Evolutionary conservation across 768 basidiomycete species (phyloP), one percentile per base, ranked within the genome.

Genomic region (Mycena kentingensis): DNA sequence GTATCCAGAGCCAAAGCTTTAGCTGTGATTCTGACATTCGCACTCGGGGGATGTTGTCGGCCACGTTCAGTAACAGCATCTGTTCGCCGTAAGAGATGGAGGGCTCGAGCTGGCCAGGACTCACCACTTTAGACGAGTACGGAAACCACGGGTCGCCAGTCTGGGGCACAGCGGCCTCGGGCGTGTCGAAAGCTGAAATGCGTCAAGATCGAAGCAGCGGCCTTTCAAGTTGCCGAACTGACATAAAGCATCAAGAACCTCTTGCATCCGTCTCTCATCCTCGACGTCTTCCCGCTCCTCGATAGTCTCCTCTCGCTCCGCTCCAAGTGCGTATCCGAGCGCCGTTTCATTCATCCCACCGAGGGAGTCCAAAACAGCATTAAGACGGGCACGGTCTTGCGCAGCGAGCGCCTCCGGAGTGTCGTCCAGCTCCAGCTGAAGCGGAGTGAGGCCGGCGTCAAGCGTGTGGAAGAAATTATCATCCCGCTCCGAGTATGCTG

Each of bases 291-390:
- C 7, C 18, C 11, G 11, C 10, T 11, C 36, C 36, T 37, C 26
- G 8, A 6, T 42, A 77, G 77, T 77, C 52, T 37, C 36, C 6
- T 19, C 36, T 10, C 36, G 36, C 11, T 10, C 8, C 7, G 36
- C 36, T 11, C 36, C 36, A 10, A 37, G 36, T 18, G 11, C 36
- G 11, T 19, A 19, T 10, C 36, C 18, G 12, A n/a, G n/a, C n/a
- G n/a, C n/a, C 36, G 36, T 18, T 18, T 37, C 36, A 18, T 37
- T 37, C 36, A 10, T 11, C 8, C 11, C 18, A 18, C 18, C 36
- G 18, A 19, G 7, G 12, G 36, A 10, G 36, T 37, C 36, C 11
- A 37, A 16, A 16, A 8, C 31, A 8, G 31, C 31, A 8, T 32
- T 8, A 16, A 32, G 8, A 37, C 36, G 18, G 12, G 31, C 31